Evolutionary conservation across 2,329 filamentous ascomycete genomes (phyloP), one percentile per base, ranked within the genome.

Genomic region (Colletotrichum cuscutae): DNA sequence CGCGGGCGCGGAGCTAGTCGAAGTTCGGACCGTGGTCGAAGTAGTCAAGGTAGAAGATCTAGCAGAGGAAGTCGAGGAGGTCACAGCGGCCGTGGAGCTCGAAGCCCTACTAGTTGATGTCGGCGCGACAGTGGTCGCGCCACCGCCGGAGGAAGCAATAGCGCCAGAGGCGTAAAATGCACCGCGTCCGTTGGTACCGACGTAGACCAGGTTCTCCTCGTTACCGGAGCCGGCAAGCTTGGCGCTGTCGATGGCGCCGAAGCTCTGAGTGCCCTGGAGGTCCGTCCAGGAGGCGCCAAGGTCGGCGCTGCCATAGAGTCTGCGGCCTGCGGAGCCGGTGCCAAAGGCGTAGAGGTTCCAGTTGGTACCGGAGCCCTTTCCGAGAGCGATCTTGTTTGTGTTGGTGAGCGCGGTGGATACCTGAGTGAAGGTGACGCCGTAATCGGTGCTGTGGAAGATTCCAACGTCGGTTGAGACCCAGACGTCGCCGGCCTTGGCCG

Each of bases 401-500:
- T 83, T 79, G 1, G 79, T 85, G 22, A 88, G 74, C 4, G 70
- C 74, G 0, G 78, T 77, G 3, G 82, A 81, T 0, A 84, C 77
- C 35, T 83, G 79, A 0, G 83, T 81, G 75, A 90, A 90, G 1
- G 83, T 83, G 4, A 79, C 77, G 7, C 88, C 89, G 49, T 82
- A 89, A 78, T 91, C 79, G 15, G 84, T 86, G 11, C 86, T 89
- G 76, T 85, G 85, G 81, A 88, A 90, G 62, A 91, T 80, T 11
- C 89, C 89, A 0, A 76, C 81, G 68, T 89, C 82, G 0, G 89
- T 90, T 1, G 88, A 89, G 1, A 88, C 88, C 80, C 86, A 89
- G 57, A 94, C 85, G 60, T 91, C 89, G n/a, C 92, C 91, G 0
- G 89, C 88, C 12, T 85, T 83, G 12, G 86, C 84, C 0, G 91